Evolutionary conservation across 208 protist genomes (phyloP).

Genomic region (Trypanosomatidae sp.): DNA sequence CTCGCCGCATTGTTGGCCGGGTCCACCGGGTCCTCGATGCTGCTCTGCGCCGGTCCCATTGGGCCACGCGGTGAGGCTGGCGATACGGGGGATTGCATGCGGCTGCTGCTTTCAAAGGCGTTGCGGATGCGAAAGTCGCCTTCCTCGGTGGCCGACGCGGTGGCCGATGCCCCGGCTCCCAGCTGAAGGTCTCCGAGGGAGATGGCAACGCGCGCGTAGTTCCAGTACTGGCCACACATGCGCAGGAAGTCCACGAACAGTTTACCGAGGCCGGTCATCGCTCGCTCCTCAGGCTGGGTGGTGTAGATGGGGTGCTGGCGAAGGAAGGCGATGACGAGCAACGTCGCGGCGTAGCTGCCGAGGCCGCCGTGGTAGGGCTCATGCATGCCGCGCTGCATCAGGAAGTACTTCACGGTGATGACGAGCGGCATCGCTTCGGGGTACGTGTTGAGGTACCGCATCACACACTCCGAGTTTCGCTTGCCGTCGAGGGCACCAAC

Average conservation of each 20-base stretch:
- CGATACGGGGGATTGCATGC: slow-evolving; percentile 23
- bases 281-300: slow-evolving; percentile 37
- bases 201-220: too few species aligned
- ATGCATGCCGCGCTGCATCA: slow-evolving; percentile 91
- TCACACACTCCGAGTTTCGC: slow-evolving; percentile 74
- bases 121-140: slow-evolving; percentile 16
- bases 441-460: slow-evolving; percentile 58
- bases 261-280: slow-evolving; percentile 81
- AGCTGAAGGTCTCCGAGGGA: too few species aligned
- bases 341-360: slow-evolving; percentile 85
- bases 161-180: too few species aligned
- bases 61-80: slow-evolving; percentile 21
- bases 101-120: slow-evolving; percentile 5
- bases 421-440: slow-evolving; percentile 81
- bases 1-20: slow-evolving; percentile 81
- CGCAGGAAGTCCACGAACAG: slow-evolving; percentile 94
- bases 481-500: slow-evolving; percentile 84
- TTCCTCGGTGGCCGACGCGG: too few species aligned
- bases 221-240: slow-evolving; percentile 90
- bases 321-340: slow-evolving; percentile 92
- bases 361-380: slow-evolving; percentile 94
- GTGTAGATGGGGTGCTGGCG: slow-evolving; percentile 89
- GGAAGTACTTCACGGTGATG: slow-evolving; percentile 91
- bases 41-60: slow-evolving; percentile 42
- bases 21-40: slow-evolving; percentile 74